Conservation (phyloP, 768 basidiomycete genomes). For the Tephrocybe sp. region DNA sequence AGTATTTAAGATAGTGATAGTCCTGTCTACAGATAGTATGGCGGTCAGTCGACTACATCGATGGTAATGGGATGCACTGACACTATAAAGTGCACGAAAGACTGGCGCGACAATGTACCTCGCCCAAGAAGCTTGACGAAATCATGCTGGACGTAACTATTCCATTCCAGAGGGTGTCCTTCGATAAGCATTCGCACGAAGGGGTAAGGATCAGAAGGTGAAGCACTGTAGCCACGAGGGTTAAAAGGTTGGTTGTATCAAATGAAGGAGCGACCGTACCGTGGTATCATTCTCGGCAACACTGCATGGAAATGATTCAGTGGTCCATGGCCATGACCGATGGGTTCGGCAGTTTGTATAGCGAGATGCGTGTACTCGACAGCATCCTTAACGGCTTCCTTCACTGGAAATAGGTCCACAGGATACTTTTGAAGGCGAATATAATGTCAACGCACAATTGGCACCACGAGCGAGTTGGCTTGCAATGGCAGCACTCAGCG, state of each 20-base stretch:
- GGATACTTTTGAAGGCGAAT: not conserved
- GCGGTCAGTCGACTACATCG: not conserved
- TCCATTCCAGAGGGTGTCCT: slow-evolving; percentile 58
- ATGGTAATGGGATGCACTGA: slow-evolving; percentile 29
- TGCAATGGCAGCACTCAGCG: slow-evolving; percentile 81
- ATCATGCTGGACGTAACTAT: slow-evolving; percentile 76
- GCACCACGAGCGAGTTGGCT: slow-evolving; percentile 59
- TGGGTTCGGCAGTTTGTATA: slow-evolving; percentile 63
- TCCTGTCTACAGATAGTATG: slow-evolving; percentile 73
- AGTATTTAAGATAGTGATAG: slow-evolving; percentile 80
- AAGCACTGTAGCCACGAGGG: slow-evolving; percentile 44
- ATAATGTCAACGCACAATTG: slow-evolving; percentile 30
- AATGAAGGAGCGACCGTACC: slow-evolving; percentile 30
- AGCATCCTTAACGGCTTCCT: slow-evolving; percentile 58
- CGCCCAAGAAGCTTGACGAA: slow-evolving; percentile 78
- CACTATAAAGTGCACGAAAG: slow-evolving; percentile 87
- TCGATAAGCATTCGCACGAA: slow-evolving; percentile 66
- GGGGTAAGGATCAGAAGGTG: slow-evolving; percentile 62
- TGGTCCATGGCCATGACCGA: slow-evolving; percentile 81
- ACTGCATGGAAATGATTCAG: slow-evolving; percentile 82
- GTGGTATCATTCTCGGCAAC: slow-evolving; percentile 44
- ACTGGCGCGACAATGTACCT: slow-evolving; percentile 63
- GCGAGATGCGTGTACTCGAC: slow-evolving; percentile 73
- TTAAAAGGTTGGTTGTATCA: not conserved
- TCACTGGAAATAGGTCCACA: slow-evolving; percentile 35